Evolutionary conservation across 257 asterid genomes (phyloP).

Genomic region (Nicotiana undulata): DNA sequence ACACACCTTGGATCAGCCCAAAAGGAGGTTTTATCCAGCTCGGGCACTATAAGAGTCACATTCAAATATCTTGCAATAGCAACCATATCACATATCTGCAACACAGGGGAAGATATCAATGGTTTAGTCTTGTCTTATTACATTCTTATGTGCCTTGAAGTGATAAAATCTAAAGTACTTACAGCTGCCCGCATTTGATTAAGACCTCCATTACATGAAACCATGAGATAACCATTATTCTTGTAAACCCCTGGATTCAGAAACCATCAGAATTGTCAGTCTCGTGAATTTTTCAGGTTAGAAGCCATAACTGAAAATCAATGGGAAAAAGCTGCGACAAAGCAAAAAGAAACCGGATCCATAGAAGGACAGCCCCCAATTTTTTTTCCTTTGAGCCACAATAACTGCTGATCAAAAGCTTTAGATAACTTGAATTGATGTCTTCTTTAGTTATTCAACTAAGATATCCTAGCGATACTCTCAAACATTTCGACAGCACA

Average conservation of each 20-base stretch:
- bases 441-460: neutral
- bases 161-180: constrained; percentile 14
- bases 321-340: neutral
- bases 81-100: constrained; percentile 70
- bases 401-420: neutral
- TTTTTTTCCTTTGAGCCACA: too few species aligned
- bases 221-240: constrained; percentile 61
- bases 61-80: constrained; percentile 52
- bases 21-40: constrained; percentile 60
- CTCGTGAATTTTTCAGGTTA: neutral
- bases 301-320: neutral
- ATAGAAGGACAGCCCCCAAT: neutral
- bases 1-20: constrained; percentile 64
- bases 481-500: neutral
- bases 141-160: neutral
- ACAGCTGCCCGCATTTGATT: constrained; percentile 78
- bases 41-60: constrained; percentile 54
- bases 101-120: neutral
- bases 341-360: neutral
- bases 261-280: neutral
- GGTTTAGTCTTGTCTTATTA: neutral
- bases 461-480: neutral
- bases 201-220: constrained; percentile 78
- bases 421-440: neutral
- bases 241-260: constrained; percentile 38